Evolutionary conservation across 2,329 filamentous ascomycete genomes (phyloP).

Genomic region (Chaetothyriales sp.): DNA sequence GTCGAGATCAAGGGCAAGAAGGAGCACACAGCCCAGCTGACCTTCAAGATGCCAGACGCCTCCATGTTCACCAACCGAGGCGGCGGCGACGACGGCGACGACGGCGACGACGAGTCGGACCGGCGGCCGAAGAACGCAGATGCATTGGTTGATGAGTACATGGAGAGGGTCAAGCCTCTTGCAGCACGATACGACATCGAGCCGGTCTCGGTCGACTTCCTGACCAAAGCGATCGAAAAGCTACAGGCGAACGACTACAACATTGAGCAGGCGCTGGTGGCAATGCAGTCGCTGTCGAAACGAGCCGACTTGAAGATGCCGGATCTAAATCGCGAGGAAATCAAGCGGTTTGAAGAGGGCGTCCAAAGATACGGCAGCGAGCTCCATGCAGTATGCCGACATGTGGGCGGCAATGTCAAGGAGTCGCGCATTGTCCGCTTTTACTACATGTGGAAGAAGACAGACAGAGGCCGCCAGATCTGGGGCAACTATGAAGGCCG

Average conservation of each 20-base stretch:
- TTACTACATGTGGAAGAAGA: conserved; percentile 98
- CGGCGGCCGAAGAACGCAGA: conserved; percentile 26
- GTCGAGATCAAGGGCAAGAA: conserved; percentile 49
- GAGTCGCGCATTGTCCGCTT: conserved; percentile 73
- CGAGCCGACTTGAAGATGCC: conserved; percentile 69
- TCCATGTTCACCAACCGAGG: conserved; percentile 33
- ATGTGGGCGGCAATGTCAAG: conserved; percentile 65
- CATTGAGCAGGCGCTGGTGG: conserved; percentile 51
- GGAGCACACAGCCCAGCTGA: conserved; percentile 55
- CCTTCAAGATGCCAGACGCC: conserved; percentile 60
- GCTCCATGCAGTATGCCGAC: conserved; percentile 63
- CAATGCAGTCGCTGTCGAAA: conserved; percentile 52
- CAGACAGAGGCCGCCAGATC: conserved; percentile 64
- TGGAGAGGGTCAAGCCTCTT: conserved; percentile 51
- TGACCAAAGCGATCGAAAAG: conserved; percentile 65
- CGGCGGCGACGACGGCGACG: conserved; percentile 30
- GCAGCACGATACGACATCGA: conserved; percentile 55
- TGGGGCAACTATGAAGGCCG: conserved; percentile 81
- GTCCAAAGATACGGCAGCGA: conserved; percentile 86
- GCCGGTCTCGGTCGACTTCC: conserved; percentile 65
- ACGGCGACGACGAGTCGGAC: conserved; percentile 28
- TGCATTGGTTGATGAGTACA: conserved; percentile 58
- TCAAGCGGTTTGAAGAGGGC: conserved; percentile 83
- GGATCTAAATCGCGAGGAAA: conserved; percentile 57
- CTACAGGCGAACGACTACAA: conserved; percentile 61